Percentiles rank a stretch among this genome's conserved stretches.
These are phyloP conservation scores for Diplosphaera chodatii DNA, from an alignment of 139 green algal species.

Conservation along the genomic window DNA sequence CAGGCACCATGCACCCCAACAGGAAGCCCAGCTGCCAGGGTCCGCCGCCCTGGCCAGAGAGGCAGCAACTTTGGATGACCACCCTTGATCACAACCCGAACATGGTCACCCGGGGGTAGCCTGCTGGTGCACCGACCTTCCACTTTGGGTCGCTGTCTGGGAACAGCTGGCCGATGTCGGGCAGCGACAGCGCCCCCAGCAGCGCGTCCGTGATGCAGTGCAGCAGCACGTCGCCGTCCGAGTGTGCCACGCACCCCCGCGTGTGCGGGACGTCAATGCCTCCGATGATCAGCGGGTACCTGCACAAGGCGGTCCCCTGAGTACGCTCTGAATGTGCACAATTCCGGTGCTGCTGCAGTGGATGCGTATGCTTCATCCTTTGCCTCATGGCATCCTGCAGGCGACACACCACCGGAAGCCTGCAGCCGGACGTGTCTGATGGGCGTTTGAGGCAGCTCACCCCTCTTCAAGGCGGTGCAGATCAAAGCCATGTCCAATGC, in stretches of 20 bases:
- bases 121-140: too few relatives aligned
- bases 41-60: too few relatives aligned
- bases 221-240: conserved; percentile 91
- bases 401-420: too few relatives aligned
- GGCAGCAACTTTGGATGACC: too few relatives aligned
- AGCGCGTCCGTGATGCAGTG: conserved; percentile 95
- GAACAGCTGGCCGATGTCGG: conserved; percentile 99
- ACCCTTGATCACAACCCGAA: too few relatives aligned
- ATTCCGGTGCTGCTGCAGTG: neutral
- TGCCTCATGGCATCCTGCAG: too few relatives aligned
- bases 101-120: too few relatives aligned
- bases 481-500: conserved; percentile 87
- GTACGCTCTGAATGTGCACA: neutral
- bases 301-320: too few relatives aligned
- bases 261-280: conserved; percentile 94
- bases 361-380: too few relatives aligned
- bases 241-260: conserved; percentile 93
- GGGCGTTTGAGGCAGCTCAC: neutral
- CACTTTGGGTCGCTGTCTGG: conserved; percentile 97
- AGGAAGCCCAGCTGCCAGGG: too few relatives aligned
- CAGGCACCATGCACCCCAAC: too few relatives aligned
- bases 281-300: conserved; percentile 89
- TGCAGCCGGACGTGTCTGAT: too few relatives aligned
- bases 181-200: conserved; percentile 86
- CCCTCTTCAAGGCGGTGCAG: conserved; percentile 83